Conservation (phyloP, 2,329 filamentous ascomycete species). For the Verticillium dahliae region DNA sequence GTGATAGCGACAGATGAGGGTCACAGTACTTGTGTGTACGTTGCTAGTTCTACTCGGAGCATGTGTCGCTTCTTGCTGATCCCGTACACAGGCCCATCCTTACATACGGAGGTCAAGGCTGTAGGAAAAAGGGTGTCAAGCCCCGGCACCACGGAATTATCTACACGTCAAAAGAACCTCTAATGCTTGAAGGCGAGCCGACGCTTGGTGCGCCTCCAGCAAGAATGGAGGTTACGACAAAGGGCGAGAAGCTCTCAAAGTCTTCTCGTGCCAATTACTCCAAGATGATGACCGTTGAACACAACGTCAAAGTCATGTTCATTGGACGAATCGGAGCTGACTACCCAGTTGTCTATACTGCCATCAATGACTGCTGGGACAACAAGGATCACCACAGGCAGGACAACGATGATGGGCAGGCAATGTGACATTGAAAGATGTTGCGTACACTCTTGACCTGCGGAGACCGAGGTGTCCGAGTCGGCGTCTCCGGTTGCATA, state of each 20-base stretch:
- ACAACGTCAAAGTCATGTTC: conserved; percentile 52
- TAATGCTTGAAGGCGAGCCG: conserved; percentile 32
- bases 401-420: background rate
- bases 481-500: background rate
- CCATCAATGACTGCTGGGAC: conserved; percentile 43
- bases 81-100: conserved; percentile 39
- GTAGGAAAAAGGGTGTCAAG: conserved; percentile 46
- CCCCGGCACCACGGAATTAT: conserved; percentile 48
- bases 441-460: background rate
- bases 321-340: conserved; percentile 41
- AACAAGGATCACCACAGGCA: conserved; percentile 30
- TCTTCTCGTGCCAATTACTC: conserved; percentile 54
- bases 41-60: background rate
- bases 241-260: conserved; percentile 36
- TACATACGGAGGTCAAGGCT: conserved; percentile 47
- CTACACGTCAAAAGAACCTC: conserved; percentile 27
- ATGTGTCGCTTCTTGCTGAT: conserved; percentile 1
- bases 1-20: conserved; percentile 44
- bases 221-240: conserved; percentile 32
- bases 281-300: conserved; percentile 49
- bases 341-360: conserved; percentile 32
- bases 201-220: conserved; percentile 41
- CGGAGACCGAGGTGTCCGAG: background rate
- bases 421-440: background rate
- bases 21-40: conserved; percentile 51